Percentiles rank a stretch among this genome's conserved stretches.
Evolutionary conservation across 164 flowering plant genomes (phyloP).

Genomic region (Nymphaea colorata): DNA sequence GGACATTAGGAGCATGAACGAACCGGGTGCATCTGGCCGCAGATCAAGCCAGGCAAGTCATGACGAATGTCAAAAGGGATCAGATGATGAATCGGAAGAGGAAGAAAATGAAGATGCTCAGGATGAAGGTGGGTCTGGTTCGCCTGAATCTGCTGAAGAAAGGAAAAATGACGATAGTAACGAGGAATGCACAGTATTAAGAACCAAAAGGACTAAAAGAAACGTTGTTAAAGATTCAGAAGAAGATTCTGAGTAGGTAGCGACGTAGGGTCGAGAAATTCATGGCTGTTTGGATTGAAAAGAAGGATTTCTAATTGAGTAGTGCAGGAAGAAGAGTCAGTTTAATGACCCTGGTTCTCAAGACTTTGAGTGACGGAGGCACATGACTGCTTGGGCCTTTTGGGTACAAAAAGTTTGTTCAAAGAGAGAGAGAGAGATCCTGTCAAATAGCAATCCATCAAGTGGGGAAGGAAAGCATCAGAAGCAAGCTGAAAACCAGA

Average conservation of each 20-base stretch:
- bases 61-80: constrained; percentile 18
- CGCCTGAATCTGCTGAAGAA: constrained; percentile 20
- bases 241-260: constrained; percentile 20
- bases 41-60: constrained; percentile 12
- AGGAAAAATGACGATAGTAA: constrained; percentile 32
- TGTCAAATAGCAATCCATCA: too few relatives aligned
- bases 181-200: constrained; percentile 15
- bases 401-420: too few relatives aligned
- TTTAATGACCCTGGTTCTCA: too few relatives aligned
- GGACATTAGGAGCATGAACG: constrained; percentile 12
- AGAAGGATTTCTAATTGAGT: too few relatives aligned
- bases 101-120: neutral
- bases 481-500: too few relatives aligned
- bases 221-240: constrained; percentile 59
- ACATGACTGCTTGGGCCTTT: too few relatives aligned
- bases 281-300: too few relatives aligned
- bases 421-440: too few relatives aligned
- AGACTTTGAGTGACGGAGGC: too few relatives aligned
- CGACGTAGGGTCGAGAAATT: too few relatives aligned
- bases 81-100: constrained; percentile 28
- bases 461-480: too few relatives aligned
- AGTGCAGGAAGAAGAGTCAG: too few relatives aligned
- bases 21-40: constrained; percentile 26
- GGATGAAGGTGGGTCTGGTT: constrained; percentile 20
- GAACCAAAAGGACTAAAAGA: constrained; percentile 34